These are phyloP conservation scores for Calonectria multiphialidica DNA, from an alignment of 2,329 filamentous ascomycete genomes.

Conservation along the genomic window DNA sequence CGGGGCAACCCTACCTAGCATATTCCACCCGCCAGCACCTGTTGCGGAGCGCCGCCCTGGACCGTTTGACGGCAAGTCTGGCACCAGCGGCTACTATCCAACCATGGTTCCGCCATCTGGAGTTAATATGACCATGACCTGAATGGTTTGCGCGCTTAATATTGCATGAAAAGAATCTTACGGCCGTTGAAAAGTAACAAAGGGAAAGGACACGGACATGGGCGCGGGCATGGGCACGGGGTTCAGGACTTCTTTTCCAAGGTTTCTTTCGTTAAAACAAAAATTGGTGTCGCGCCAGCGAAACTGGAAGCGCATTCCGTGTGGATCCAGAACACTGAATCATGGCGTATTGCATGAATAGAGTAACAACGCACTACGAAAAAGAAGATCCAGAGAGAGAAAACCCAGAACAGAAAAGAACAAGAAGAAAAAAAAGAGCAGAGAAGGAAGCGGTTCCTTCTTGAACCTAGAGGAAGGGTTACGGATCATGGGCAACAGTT, in stretches of 20 bases:
- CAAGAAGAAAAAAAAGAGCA: background rate
- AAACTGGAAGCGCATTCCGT: conserved; percentile 12
- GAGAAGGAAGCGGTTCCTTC: background rate
- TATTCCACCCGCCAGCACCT: conserved; percentile 57
- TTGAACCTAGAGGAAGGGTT: background rate
- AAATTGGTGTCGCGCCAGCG: conserved; percentile 3
- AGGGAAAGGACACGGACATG: conserved; percentile 18
- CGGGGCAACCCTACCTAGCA: conserved; percentile 56
- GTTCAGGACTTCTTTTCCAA: conserved; percentile 26
- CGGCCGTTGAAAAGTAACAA: conserved; percentile 26
- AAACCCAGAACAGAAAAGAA: background rate
- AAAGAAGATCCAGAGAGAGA: background rate
- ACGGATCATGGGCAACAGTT: conserved; percentile 23
- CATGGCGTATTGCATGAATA: conserved; percentile 17
- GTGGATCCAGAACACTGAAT: background rate
- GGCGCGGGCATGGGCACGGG: conserved; percentile 36
- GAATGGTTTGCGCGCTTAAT: conserved; percentile 13
- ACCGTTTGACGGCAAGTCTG: conserved; percentile 66
- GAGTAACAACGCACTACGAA: conserved; percentile 18
- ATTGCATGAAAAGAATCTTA: conserved; percentile 21
- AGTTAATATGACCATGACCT: conserved; percentile 57
- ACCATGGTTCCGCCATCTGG: conserved; percentile 61
- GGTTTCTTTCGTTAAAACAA: conserved; percentile 36
- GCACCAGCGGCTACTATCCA: conserved; percentile 66
- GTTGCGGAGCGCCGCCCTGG: conserved; percentile 54